phyloP scores from a whole-genome alignment of 495 filamentous ascomycete species.

The Bathelium albidoporum region DNA sequence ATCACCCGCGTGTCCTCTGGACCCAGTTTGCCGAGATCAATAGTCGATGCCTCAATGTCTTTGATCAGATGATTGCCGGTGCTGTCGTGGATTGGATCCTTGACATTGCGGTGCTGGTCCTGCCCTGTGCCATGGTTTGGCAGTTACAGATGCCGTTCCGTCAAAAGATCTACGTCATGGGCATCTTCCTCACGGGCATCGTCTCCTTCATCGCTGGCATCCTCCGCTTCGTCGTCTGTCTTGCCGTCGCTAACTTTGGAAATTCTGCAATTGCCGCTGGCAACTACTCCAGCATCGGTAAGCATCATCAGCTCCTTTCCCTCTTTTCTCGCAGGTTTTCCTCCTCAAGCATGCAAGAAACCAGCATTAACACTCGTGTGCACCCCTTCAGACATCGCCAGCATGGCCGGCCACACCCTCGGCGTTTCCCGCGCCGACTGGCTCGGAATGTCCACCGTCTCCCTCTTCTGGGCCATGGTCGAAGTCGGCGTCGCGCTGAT shows the following conservation, averaged over 20 bases:
- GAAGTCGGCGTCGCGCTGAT: background rate
- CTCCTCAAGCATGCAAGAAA: too few species aligned
- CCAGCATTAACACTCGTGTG: too few species aligned
- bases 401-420: background rate
- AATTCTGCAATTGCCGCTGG: background rate
- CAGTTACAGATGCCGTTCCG: background rate
- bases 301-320: background rate
- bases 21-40: background rate
- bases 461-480: conserved; percentile 3
- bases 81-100: background rate
- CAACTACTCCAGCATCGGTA: conserved; percentile 1
- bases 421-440: conserved; percentile 1
- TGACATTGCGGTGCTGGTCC: background rate
- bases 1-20: background rate
- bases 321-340: background rate
- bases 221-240: background rate
- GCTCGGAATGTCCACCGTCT: background rate
- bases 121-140: conserved; percentile 1
- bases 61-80: background rate
- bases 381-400: background rate
- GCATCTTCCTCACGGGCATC: conserved; percentile 1
- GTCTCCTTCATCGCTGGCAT: conserved; percentile 1
- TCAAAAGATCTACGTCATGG: background rate
- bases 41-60: background rate
- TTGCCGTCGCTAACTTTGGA: background rate